phyloP scores from a whole-genome alignment of 768 basidiomycete genomes.

The Roridomyces roridus region DNA sequence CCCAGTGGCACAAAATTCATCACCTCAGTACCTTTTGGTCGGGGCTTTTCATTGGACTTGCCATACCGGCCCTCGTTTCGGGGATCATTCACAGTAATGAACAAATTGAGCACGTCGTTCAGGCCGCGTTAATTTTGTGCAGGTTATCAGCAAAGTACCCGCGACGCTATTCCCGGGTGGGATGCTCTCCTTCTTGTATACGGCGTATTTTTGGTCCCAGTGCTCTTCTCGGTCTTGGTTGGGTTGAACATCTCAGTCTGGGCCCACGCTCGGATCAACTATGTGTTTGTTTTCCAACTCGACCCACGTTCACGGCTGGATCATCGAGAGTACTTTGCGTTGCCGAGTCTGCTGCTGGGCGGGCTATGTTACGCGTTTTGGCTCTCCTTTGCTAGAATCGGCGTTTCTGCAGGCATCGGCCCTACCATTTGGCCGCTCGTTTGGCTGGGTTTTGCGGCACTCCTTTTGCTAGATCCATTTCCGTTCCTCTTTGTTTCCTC shows the following conservation, averaged over 20 bases:
- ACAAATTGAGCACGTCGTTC: too few species aligned
- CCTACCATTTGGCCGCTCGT: constrained; percentile 82
- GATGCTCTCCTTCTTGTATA: constrained; percentile 81
- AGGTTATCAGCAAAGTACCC: constrained; percentile 65
- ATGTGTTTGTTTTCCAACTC: constrained; percentile 90
- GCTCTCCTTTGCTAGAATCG: constrained; percentile 78
- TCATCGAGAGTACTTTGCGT: constrained; percentile 73
- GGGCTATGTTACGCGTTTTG: constrained; percentile 82
- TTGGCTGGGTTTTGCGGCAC: constrained; percentile 72
- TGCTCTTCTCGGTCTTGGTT: constrained; percentile 77
- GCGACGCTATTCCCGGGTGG: constrained; percentile 68
- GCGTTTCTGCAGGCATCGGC: constrained; percentile 47
- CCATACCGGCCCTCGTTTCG: constrained; percentile 67
- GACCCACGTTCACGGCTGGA: constrained; percentile 76
- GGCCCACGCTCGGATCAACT: constrained; percentile 82
- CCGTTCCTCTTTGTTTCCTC: constrained; percentile 67
- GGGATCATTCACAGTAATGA: constrained; percentile 71
- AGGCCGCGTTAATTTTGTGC: too few species aligned
- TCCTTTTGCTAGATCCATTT: constrained; percentile 78
- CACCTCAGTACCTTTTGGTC: constrained; percentile 78
- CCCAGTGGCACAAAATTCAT: constrained; percentile 55
- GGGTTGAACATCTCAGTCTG: constrained; percentile 87
- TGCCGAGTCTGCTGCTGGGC: constrained; percentile 80
- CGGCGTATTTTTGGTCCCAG: constrained; percentile 72
- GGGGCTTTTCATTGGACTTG: constrained; percentile 74